Percentiles rank a stretch among this genome's conserved stretches.
phyloP scores from a whole-genome alignment of 352 stramenopile genomes.

The Aphanomyces cochlioides region DNA sequence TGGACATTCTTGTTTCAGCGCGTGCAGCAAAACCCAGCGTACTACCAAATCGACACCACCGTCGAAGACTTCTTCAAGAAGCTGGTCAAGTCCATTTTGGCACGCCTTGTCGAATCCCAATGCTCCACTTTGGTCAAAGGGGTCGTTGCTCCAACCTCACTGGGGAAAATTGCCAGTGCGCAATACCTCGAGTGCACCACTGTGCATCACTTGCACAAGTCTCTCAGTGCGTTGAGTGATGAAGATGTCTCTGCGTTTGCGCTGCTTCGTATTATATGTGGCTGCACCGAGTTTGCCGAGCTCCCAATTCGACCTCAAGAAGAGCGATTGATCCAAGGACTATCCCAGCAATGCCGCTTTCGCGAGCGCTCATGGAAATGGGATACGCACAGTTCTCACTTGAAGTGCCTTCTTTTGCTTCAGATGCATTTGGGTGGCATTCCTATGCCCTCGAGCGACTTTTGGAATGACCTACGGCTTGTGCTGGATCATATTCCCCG shows the following conservation, averaged over 20 bases:
- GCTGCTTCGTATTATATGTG: constrained; percentile 37
- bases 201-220: constrained; percentile 60
- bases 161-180: constrained; percentile 92
- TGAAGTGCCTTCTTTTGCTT: constrained; percentile 88
- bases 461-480: constrained; percentile 94
- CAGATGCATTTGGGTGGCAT: constrained; percentile 93
- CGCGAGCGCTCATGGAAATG: constrained; percentile 33
- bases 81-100: constrained; percentile 69
- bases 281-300: constrained; percentile 90
- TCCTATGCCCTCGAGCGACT: constrained; percentile 96
- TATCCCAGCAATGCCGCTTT: constrained; percentile 50
- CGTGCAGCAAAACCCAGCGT: constrained; percentile 94
- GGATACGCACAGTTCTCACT: constrained; percentile 70
- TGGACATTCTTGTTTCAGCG: constrained; percentile 98
- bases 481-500: constrained; percentile 95
- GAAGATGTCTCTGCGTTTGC: constrained; percentile 27
- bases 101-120: constrained; percentile 78
- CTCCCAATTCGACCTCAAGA: constrained; percentile 98
- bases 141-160: constrained; percentile 69
- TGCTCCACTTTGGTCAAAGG: constrained; percentile 74
- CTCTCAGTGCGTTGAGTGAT: constrained; percentile 34
- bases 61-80: constrained; percentile 67
- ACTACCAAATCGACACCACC: constrained; percentile 85
- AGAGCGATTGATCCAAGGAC: constrained; percentile 87
- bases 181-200: constrained; percentile 96